Percentiles rank a stretch among this genome's conserved stretches.
phyloP scores from a whole-genome alignment of 495 filamentous ascomycete species.

The Podospora tetraspora region DNA sequence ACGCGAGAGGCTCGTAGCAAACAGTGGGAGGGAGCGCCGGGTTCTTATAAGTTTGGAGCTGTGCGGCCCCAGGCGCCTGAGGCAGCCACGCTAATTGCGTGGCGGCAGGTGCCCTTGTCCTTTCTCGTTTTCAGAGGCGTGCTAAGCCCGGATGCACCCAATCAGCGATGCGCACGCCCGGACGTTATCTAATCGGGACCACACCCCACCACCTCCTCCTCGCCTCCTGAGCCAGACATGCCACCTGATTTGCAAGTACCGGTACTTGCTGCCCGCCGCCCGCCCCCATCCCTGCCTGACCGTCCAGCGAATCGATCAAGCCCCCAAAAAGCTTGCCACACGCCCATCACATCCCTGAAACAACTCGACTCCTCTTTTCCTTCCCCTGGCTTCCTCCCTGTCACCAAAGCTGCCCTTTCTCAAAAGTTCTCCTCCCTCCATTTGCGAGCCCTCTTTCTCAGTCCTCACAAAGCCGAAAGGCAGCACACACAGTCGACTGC shows the following conservation, averaged over 20 bases:
- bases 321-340: conserved; percentile 17
- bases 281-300: not conserved
- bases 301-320: conserved; percentile 7
- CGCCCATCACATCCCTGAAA: conserved; percentile 16
- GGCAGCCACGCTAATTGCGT: conserved; percentile 31
- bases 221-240: conserved; percentile 24
- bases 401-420: not conserved
- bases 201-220: conserved; percentile 15
- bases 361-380: conserved; percentile 1
- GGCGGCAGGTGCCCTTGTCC: conserved; percentile 27
- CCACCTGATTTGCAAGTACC: conserved; percentile 22
- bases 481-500: not conserved
- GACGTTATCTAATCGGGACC: conserved; percentile 27
- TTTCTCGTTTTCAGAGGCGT: conserved; percentile 26
- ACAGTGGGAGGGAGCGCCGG: conserved; percentile 39
- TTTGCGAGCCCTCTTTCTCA: not conserved
- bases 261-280: conserved; percentile 22
- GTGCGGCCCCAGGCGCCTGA: conserved; percentile 24
- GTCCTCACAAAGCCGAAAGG: not conserved
- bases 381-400: not conserved
- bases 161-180: conserved; percentile 17
- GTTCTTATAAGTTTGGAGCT: conserved; percentile 46
- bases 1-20: conserved; percentile 41
- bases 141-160: conserved; percentile 18
- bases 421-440: not conserved